A percentile compares a stretch with the other conserved stretches of the same genome.
Evolutionary conservation across 805 yeast genomes (phyloP).

Genomic region (Lachancea kluyveri): DNA sequence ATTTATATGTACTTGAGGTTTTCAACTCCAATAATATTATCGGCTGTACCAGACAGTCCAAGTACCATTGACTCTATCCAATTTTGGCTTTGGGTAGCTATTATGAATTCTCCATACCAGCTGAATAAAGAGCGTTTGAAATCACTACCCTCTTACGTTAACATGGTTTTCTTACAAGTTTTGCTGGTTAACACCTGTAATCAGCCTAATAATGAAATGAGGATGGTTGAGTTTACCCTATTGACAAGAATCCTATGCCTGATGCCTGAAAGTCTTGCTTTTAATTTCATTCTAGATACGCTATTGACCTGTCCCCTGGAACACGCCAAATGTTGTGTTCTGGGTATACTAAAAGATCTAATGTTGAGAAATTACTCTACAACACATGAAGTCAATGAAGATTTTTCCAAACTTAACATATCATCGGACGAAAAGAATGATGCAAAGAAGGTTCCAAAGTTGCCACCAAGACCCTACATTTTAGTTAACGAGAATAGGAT

Average conservation of each 20-base stretch:
- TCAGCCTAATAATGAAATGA: constrained; percentile 32
- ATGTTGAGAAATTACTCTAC: constrained; percentile 31
- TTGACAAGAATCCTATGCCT: constrained; percentile 57
- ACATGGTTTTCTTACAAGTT: constrained; percentile 37
- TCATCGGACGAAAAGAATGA: not conserved
- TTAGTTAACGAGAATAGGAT: constrained; percentile 37
- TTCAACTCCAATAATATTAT: constrained; percentile 35
- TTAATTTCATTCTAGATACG: constrained; percentile 57
- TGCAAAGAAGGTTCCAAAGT: not conserved
- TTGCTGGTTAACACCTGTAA: constrained; percentile 34
- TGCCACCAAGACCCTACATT: constrained; percentile 41
- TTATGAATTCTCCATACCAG: constrained; percentile 18
- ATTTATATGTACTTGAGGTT: constrained; percentile 38
- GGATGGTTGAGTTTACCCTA: constrained; percentile 49
- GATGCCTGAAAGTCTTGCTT: constrained; percentile 50
- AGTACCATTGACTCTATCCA: constrained; percentile 27
- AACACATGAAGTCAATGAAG: constrained; percentile 1
- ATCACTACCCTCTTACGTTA: constrained; percentile 29
- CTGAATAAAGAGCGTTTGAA: constrained; percentile 14
- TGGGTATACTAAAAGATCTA: constrained; percentile 67
- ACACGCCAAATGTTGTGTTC: constrained; percentile 50
- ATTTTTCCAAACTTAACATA: constrained; percentile 3
- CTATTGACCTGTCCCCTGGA: constrained; percentile 61
- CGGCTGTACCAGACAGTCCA: constrained; percentile 16
- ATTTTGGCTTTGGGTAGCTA: constrained; percentile 35